Evolutionary conservation across 192 early-diverging fungal species (phyloP).

Genomic region (Gryganskiella cystojenkinii): DNA sequence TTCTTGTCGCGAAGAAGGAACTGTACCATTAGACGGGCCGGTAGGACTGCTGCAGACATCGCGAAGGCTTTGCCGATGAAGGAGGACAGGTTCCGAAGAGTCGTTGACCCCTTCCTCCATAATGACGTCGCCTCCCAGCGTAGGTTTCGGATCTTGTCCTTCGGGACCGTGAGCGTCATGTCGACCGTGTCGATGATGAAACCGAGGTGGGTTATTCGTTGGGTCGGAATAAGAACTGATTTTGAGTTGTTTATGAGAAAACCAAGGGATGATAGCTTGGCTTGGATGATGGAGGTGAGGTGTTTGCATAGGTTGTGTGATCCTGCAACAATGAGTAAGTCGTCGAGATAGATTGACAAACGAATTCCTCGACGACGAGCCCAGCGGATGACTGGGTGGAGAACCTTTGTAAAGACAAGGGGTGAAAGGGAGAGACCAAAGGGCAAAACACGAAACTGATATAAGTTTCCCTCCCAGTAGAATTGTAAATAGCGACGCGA

Average conservation of each 20-base stretch:
- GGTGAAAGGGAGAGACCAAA: slow-evolving; percentile 33
- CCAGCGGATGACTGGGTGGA: slow-evolving; percentile 31
- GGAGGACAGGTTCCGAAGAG: slow-evolving; percentile 28
- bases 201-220: slow-evolving; percentile 20
- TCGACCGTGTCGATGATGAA: slow-evolving; percentile 20
- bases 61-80: slow-evolving; percentile 29
- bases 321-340: slow-evolving; percentile 17
- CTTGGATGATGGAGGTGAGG: not conserved
- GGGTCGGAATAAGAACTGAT: slow-evolving; percentile 13
- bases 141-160: slow-evolving; percentile 26
- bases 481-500: slow-evolving; percentile 36
- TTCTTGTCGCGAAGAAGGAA: slow-evolving; percentile 40
- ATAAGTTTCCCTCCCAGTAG: slow-evolving; percentile 27
- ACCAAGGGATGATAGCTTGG: slow-evolving; percentile 12
- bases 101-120: not conserved
- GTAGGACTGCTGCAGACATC: slow-evolving; percentile 33
- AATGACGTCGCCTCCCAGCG: slow-evolving; percentile 27
- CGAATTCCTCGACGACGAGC: slow-evolving; percentile 30
- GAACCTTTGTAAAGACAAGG: slow-evolving; percentile 47
- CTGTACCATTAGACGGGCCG: slow-evolving; percentile 30
- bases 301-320: not conserved
- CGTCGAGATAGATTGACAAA: slow-evolving; percentile 42
- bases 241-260: slow-evolving; percentile 30
- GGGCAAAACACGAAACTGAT: slow-evolving; percentile 44
- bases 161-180: slow-evolving; percentile 32